Evolutionary conservation across 2,329 filamentous ascomycete genomes (phyloP).

Genomic region (Emergomyces pasteurianus): DNA sequence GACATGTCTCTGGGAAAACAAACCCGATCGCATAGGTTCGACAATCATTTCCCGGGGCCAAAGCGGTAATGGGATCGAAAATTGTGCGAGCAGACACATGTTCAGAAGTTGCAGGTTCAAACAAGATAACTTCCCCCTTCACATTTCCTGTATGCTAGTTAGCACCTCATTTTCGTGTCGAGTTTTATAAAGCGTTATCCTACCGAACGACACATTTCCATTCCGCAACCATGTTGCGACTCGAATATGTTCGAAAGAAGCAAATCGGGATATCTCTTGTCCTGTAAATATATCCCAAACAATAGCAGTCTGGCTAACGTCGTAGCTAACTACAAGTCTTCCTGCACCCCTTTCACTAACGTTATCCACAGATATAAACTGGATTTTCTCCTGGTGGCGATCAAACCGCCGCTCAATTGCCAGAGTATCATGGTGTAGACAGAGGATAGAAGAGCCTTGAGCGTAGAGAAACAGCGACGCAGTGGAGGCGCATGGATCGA

Average conservation of each 20-base stretch:
- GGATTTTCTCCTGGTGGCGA: slow-evolving; percentile 69
- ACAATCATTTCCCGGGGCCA: slow-evolving; percentile 82
- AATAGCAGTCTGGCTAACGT: slow-evolving; percentile 80
- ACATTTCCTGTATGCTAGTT: slow-evolving; percentile 56
- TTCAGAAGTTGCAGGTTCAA: slow-evolving; percentile 85
- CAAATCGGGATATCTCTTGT: slow-evolving; percentile 81
- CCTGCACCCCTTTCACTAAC: slow-evolving; percentile 77
- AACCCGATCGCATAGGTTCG: slow-evolving; percentile 71
- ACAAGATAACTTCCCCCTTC: slow-evolving; percentile 86
- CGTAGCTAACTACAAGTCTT: slow-evolving; percentile 82
- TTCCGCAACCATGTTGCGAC: slow-evolving; percentile 93
- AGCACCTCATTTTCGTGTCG: slow-evolving; percentile 4
- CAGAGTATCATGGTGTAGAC: slow-evolving; percentile 84
- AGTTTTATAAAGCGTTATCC: slow-evolving; percentile 17
- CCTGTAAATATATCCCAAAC: slow-evolving; percentile 95
- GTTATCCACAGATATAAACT: slow-evolving; percentile 79
- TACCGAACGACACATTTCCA: slow-evolving; percentile 89
- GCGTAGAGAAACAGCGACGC: slow-evolving; percentile 84
- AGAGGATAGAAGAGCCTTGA: slow-evolving; percentile 68
- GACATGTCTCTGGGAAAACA: slow-evolving; percentile 3
- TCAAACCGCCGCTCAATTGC: slow-evolving; percentile 79
- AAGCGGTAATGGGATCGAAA: slow-evolving; percentile 86
- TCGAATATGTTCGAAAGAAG: slow-evolving; percentile 74
- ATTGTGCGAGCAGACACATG: slow-evolving; percentile 85
- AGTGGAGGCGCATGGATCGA: slow-evolving; percentile 83